Base-by-base conservation (phyloP, 768 basidiomycete species). In the Xerocomellus amylosporus region DNA sequence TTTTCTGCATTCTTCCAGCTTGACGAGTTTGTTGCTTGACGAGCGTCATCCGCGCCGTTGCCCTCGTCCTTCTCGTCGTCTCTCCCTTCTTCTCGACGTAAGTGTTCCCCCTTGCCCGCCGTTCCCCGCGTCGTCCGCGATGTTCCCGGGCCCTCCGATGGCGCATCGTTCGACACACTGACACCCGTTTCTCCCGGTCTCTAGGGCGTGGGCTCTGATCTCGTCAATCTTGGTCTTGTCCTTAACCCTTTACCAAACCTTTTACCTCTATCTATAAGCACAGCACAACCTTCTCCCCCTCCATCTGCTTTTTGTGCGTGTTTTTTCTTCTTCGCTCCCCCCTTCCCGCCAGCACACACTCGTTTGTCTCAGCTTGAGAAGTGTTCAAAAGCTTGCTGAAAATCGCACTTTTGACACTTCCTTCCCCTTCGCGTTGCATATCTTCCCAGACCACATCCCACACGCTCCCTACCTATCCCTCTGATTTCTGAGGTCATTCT, bases 401-500 rank as follows among this genome's bases (percentile, higher is more conserved):
- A 64, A 57, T 56, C 33, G 63, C 64, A 46, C 65, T 68, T 67
- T 67, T 65, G 45, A 53, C 67, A 58, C 63, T 65, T 61, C 52
- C 33, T 58, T 59, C 24, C 19, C 22, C 13, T 60, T 58, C 52
- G 47, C 58, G 58, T 69, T 59, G 49, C 66, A 68, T 68, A 66
- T 61, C 55, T 66, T 64, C 55, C 59, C 61, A 61, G 47, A 48
- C 54, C 73, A 69, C 60, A 63, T 17, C 56, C 67, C 72, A 71
- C 75, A 77, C 78, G 74, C 70, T 79, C 79, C 60, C 76, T 77
- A 75, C 64, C 70, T 40, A 56, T 60, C 46, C 69, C 60, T 72
- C 64, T 72, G 2, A 33, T 61, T 69, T 65, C 60, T 55, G 67
- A 65, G 69, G 61, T 71, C 57, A 71, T 79, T 78, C 78, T 72